Evolutionary conservation across 2,329 filamentous ascomycete species (phyloP), one percentile per base, ranked within the genome.

Genomic region (Didymella pomorum): DNA sequence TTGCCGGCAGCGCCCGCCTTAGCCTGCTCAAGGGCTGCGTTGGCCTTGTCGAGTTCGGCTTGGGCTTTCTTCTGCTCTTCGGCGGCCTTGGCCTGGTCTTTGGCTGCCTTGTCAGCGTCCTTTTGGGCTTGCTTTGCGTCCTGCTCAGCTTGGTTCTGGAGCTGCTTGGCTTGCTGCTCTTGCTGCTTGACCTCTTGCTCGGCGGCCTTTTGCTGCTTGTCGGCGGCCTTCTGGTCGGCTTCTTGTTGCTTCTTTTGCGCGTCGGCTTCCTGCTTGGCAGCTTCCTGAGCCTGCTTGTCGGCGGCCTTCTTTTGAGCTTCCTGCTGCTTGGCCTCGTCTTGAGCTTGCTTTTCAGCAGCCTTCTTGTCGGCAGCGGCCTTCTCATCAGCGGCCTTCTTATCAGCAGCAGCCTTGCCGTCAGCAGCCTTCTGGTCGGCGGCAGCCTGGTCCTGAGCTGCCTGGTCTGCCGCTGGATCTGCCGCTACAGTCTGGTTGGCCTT

Each of bases 71-170:
- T 23, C 44, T 57, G 48, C 35, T 59, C 46, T 2, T 59, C 33
- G 12, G 51, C 25, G 6, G 57, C 51, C 23, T 60, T 58, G 25
- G 48, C 21, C 35, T 61, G 54, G 21, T 58, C 53, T 35, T 58
- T 48, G n/a, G 43, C 43, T 10, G 52, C 54, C 7, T 31, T 26
- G 7, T 61, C 54, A 6, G 49, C 47, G 16, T 60, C 52, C 11
- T 60, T 52, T 11, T 52, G 55, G 14, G 55, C 55, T 31, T 58
- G 55, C 25, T 58, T 48, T 52, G 55, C 55, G 37, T 52, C 55
- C 26, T 52, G 43, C 18, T 49, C 29, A 7, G 49, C 55, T 31
- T 56, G 53, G 39, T 51, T 50, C 4, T 56, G 46, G 25, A 56
- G 53, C n/a, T 39, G 35, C 35, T 39, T 39, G 4, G 35, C 35